Percentiles rank a stretch among this genome's conserved stretches.
phyloP scores from a whole-genome alignment of 495 filamentous ascomycete species.

The Penicillium robsamsonii region DNA sequence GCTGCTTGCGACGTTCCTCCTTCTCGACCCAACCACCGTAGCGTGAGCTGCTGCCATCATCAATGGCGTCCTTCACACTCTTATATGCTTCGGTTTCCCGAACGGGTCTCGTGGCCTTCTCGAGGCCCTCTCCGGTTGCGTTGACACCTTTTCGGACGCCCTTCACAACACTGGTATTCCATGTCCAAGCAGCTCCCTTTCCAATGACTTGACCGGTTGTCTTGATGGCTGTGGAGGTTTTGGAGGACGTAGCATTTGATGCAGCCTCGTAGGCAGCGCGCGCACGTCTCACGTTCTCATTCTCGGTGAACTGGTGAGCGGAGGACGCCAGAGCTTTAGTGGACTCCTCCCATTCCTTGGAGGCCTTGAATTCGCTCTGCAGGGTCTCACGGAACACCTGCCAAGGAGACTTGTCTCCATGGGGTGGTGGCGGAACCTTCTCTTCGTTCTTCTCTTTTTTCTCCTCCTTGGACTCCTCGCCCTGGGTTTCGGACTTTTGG shows the following conservation, averaged over 20 bases:
- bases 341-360: conserved; percentile 98
- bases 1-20: conserved; percentile 78
- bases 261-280: conserved; percentile 81
- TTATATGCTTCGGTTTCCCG: conserved; percentile 92
- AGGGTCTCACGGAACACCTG: conserved; percentile 97
- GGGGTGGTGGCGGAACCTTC: conserved; percentile 83
- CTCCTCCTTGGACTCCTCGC: conserved; percentile 44
- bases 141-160: conserved; percentile 85
- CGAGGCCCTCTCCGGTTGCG: conserved; percentile 79
- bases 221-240: conserved; percentile 75
- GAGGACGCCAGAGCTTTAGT: conserved; percentile 89
- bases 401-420: conserved; percentile 97
- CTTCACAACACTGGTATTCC: conserved; percentile 91
- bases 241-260: conserved; percentile 69
- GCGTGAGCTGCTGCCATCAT: conserved; percentile 92
- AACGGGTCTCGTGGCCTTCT: conserved; percentile 90
- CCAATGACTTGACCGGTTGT: conserved; percentile 82
- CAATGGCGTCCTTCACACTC: conserved; percentile 91
- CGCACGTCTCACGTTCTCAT: conserved; percentile 83
- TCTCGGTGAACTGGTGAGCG: conserved; percentile 90
- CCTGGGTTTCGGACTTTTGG: conserved; percentile 44
- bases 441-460: conserved; percentile 52
- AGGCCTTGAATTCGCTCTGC: conserved; percentile 87
- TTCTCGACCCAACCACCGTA: conserved; percentile 97
- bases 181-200: conserved; percentile 90